A percentile compares a stretch with the other conserved stretches of the same genome.
These are phyloP conservation scores for Diaporthe ampelina DNA, from an alignment of 2,329 filamentous ascomycete genomes.

Conservation along the genomic window DNA sequence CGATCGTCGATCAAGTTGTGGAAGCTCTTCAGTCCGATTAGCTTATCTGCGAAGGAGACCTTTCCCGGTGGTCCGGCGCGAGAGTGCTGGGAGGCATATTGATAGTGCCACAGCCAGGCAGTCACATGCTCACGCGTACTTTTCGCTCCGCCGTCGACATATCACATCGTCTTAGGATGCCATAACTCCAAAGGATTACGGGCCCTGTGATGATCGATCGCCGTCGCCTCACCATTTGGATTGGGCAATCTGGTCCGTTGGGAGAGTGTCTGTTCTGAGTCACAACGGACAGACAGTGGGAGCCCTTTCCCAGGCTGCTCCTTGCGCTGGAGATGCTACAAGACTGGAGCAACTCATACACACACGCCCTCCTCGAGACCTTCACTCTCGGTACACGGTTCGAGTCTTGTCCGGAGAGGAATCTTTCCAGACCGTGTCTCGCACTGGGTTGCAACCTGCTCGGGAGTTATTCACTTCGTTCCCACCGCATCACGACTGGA, in stretches of 20 bases:
- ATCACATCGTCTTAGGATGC: background rate
- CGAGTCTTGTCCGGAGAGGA: background rate
- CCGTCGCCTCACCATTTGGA: background rate
- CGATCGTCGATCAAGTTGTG: background rate
- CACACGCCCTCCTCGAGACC: conserved; percentile 3
- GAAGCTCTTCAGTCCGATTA: background rate
- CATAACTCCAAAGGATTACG: background rate
- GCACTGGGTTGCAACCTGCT: background rate
- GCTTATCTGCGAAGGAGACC: background rate
- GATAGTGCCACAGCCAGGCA: conserved; percentile 17
- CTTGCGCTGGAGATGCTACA: background rate
- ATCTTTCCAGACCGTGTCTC: background rate
- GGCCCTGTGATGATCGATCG: background rate
- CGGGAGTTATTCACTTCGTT: background rate
- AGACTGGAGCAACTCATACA: background rate
- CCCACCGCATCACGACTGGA: background rate
- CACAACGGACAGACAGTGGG: background rate
- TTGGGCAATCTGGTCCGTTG: background rate
- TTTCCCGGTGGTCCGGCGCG: background rate
- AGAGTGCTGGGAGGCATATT: background rate
- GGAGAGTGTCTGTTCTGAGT: background rate
- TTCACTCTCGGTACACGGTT: background rate
- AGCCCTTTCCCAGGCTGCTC: background rate
- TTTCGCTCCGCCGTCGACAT: background rate
- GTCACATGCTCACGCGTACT: conserved; percentile 30